Percentiles rank a stretch among this genome's conserved stretches.
phyloP scores from a whole-genome alignment of 179 eudicot genomes.

The Silene vulgaris region DNA sequence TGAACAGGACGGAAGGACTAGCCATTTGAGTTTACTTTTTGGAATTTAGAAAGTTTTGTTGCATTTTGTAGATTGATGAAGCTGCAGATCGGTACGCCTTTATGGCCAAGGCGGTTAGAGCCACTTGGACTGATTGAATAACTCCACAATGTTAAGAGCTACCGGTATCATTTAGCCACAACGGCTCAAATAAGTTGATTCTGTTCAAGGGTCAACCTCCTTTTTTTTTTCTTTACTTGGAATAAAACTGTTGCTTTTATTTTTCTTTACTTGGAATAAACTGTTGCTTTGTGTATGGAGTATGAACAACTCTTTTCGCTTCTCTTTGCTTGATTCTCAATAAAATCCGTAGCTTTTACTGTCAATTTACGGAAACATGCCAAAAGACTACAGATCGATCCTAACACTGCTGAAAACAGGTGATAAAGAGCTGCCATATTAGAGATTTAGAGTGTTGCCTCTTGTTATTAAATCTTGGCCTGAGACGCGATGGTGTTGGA shows the following conservation, averaged over 20 bases:
- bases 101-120: slow-evolving; percentile 14
- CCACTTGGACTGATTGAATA: slow-evolving; percentile 16
- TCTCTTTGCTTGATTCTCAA: slow-evolving; percentile 8
- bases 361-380: neutral
- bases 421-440: neutral
- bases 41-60: neutral
- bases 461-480: too few relatives aligned
- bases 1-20: neutral
- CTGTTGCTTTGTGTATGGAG: neutral
- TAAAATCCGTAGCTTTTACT: neutral
- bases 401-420: neutral
- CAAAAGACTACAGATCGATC: too few relatives aligned
- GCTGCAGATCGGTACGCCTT: slow-evolving; percentile 12
- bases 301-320: neutral
- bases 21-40: neutral
- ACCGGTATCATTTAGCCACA: neutral
- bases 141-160: neutral
- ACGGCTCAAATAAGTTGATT: neutral
- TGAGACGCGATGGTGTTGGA: too few relatives aligned
- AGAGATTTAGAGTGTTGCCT: too few relatives aligned
- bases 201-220: neutral
- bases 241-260: slow-evolving; percentile 1
- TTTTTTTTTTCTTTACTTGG: neutral
- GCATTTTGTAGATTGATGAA: slow-evolving; percentile 9
- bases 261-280: neutral